These are phyloP conservation scores for Gossypium stocksii DNA, from an alignment of 345 rosid species.

Conservation along the genomic window DNA sequence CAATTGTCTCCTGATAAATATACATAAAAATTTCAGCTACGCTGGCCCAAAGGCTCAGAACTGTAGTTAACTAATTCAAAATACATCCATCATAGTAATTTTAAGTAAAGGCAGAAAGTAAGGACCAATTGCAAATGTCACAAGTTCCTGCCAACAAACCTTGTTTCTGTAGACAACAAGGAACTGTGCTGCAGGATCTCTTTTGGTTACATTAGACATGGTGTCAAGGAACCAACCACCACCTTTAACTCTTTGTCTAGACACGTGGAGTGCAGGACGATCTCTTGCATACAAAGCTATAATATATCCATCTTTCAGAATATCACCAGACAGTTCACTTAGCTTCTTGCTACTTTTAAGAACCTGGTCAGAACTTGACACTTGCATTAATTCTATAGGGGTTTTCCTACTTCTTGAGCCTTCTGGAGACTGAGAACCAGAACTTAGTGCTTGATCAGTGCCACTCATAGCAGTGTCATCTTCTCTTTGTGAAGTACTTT, in stretches of 20 bases:
- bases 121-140: background rate
- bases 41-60: background rate
- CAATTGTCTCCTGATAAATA: slow-evolving; percentile 73
- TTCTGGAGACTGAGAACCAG: slow-evolving; percentile 84
- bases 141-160: slow-evolving; percentile 44
- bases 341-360: slow-evolving; percentile 51
- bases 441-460: slow-evolving; percentile 70
- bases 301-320: slow-evolving; percentile 83
- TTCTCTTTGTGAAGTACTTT: slow-evolving; percentile 68
- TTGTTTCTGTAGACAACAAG: slow-evolving; percentile 77
- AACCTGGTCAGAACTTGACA: slow-evolving; percentile 42
- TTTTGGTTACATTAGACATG: slow-evolving; percentile 80
- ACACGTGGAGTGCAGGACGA: slow-evolving; percentile 59
- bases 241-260: slow-evolving; percentile 92
- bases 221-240: slow-evolving; percentile 97
- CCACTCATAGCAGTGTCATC: slow-evolving; percentile 89
- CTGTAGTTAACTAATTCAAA: background rate
- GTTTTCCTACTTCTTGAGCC: slow-evolving; percentile 78
- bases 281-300: slow-evolving; percentile 88
- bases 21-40: background rate
- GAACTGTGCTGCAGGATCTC: slow-evolving; percentile 98
- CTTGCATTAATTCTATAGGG: slow-evolving; percentile 60
- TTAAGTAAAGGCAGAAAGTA: slow-evolving; percentile 3
- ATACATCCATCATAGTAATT: background rate
- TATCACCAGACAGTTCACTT: slow-evolving; percentile 46